Percentiles rank a stretch among this genome's conserved stretches.
Evolutionary conservation across 495 filamentous ascomycete species (phyloP).

Genomic region (Penicillium robsamsonii): DNA sequence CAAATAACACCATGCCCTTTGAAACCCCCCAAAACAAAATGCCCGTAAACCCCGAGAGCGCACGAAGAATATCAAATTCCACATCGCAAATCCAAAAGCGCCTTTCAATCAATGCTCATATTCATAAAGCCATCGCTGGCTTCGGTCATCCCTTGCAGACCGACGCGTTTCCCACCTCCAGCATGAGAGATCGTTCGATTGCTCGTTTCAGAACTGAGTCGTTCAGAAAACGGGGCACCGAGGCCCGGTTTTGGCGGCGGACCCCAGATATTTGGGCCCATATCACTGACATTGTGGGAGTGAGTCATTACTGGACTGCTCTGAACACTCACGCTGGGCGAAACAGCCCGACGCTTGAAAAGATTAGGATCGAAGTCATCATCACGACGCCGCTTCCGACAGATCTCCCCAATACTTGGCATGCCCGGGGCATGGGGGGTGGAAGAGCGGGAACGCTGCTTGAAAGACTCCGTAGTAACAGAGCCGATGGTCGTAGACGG

Average conservation of each 20-base stretch:
- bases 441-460: constrained; percentile 47
- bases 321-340: constrained; percentile 86
- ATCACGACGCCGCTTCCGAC: constrained; percentile 78
- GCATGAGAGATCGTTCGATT: constrained; percentile 36
- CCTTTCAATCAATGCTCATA: constrained; percentile 79
- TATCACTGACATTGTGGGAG: constrained; percentile 69
- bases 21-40: neutral
- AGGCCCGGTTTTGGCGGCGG: constrained; percentile 60
- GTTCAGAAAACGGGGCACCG: constrained; percentile 49
- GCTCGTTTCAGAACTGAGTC: constrained; percentile 45
- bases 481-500: constrained; percentile 50
- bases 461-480: constrained; percentile 28
- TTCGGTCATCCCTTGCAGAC: constrained; percentile 93
- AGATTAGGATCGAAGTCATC: constrained; percentile 87
- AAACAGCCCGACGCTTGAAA: constrained; percentile 92
- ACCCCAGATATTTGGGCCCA: constrained; percentile 64
- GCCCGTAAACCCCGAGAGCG: neutral
- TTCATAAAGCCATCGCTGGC: constrained; percentile 95
- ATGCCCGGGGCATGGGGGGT: constrained; percentile 46
- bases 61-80: constrained; percentile 8
- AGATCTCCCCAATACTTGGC: constrained; percentile 61
- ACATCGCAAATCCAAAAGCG: constrained; percentile 11
- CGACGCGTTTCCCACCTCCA: constrained; percentile 64
- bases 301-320: constrained; percentile 83
- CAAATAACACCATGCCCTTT: neutral